These are phyloP conservation scores for Micractinium conductrix DNA, from an alignment of 139 green algal species.

Conservation along the genomic window DNA sequence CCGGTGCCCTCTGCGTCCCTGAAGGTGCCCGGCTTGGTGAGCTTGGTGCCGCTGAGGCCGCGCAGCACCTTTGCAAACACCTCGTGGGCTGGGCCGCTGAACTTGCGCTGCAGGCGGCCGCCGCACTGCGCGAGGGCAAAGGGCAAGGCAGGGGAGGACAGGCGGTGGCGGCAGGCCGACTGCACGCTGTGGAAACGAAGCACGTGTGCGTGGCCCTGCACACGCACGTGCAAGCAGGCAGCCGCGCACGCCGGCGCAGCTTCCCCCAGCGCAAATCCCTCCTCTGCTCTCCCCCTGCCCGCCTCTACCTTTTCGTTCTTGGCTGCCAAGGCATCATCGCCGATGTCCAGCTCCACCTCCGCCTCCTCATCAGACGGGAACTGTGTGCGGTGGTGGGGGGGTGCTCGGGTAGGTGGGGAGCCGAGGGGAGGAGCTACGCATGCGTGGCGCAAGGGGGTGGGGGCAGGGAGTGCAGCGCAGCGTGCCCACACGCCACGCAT, in stretches of 20 bases:
- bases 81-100: constrained; percentile 75
- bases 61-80: constrained; percentile 90
- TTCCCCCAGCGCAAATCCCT: not conserved
- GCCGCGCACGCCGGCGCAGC: not conserved
- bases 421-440: not conserved
- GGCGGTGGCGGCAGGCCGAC: not conserved
- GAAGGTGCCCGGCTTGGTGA: constrained; percentile 82
- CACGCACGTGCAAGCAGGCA: not conserved
- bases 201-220: not conserved
- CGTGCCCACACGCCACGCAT: too few relatives aligned
- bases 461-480: too few relatives aligned
- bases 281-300: not conserved
- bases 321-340: constrained; percentile 71
- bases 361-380: constrained; percentile 74
- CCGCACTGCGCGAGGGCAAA: constrained; percentile 49
- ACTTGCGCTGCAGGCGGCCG: constrained; percentile 56
- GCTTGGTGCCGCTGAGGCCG: constrained; percentile 85
- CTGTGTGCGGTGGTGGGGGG: too few relatives aligned
- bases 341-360: constrained; percentile 83
- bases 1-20: constrained; percentile 58
- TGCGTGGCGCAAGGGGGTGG: too few relatives aligned
- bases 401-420: too few relatives aligned
- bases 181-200: not conserved
- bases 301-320: constrained; percentile 83
- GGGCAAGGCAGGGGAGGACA: not conserved